phyloP scores from a whole-genome alignment of 495 filamentous ascomycete genomes.

The Hypoxylon lenormandii region DNA sequence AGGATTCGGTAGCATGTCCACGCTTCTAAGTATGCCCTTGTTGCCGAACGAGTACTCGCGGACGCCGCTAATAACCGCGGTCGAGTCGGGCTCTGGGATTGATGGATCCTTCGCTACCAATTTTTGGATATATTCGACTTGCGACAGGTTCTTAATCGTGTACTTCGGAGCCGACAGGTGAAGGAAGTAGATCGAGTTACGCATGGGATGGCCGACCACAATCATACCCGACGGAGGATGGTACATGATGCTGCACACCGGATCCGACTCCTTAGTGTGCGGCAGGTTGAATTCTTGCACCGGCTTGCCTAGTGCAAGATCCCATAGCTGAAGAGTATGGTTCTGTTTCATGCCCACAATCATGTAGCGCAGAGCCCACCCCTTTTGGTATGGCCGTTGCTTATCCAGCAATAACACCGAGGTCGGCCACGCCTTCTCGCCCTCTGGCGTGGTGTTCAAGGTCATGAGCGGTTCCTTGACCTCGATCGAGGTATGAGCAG shows the following conservation, averaged over 20 bases:
- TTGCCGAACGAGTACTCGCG: slow-evolving; percentile 91
- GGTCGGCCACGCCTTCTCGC: slow-evolving; percentile 92
- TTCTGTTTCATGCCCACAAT: slow-evolving; percentile 99
- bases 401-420: slow-evolving; percentile 97
- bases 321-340: slow-evolving; percentile 98
- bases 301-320: slow-evolving; percentile 91
- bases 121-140: slow-evolving; percentile 84
- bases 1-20: slow-evolving; percentile 81
- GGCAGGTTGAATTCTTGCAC: slow-evolving; percentile 97
- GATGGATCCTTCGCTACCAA: slow-evolving; percentile 76
- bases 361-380: slow-evolving; percentile 88
- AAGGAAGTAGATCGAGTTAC: slow-evolving; percentile 96
- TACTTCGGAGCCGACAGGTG: slow-evolving; percentile 94
- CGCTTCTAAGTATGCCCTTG: slow-evolving; percentile 87
- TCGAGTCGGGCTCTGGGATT: slow-evolving; percentile 86
- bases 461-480: slow-evolving; percentile 81
- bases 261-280: slow-evolving; percentile 95
- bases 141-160: slow-evolving; percentile 79
- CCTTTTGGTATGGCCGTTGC: slow-evolving; percentile 86
- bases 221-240: slow-evolving; percentile 90
- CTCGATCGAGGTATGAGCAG: slow-evolving; percentile 71
- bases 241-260: slow-evolving; percentile 94
- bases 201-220: slow-evolving; percentile 92
- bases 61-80: slow-evolving; percentile 94
- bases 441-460: slow-evolving; percentile 78